Base-by-base conservation (phyloP, 805 yeast species). In the Sugiyamaella marilandica region DNA sequence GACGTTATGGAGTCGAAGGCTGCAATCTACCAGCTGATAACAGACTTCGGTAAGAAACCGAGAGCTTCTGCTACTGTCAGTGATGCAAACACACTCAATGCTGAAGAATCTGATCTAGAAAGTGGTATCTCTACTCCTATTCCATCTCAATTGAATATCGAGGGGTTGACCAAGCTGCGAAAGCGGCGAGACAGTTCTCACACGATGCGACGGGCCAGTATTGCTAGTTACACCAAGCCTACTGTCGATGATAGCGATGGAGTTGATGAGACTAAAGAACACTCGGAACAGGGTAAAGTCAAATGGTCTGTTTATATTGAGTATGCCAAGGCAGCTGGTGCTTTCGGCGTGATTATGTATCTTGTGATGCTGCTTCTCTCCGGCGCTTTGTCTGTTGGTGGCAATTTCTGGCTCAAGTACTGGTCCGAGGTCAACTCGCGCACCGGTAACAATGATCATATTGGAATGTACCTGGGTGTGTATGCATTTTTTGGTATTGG, bases 341-440 rank as follows among this genome's bases (percentile, higher is more conserved):
- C 85, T 8, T 70, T 64, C 47, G 81, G 80, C 55, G 95, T 90
- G 14, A 24, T 74, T 0, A 60, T 85, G 2, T 84, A 83, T 65
- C 59, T 89, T 48, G 49, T 65, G 0, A 75, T 81, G 57, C 75
- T 86, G 56, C 63, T 85, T n/a, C 45, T 77, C 4, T 76, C 87
- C 0, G 85, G 81, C 78, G 65, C 76, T 10, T 63, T 83, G 47
- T 77, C 83, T 53, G 92, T 88, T 48, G 71, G 72, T 44, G 83
- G 90, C 35, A 90, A 84, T 65, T 80, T 92, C 50, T 94, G 99
- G 99, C 79, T 94, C 63, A 94, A 94, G 68, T 88, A 88, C 68
- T 94, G 99, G 99, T 87, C 98, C 10, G 99, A 94, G 66, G 80
- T 85, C 19, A 94, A 92, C 65, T 77, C 91, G 2, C 71, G 68